Base-by-base conservation (phyloP, 345 rosid genomes). In the Punica granatum region DNA sequence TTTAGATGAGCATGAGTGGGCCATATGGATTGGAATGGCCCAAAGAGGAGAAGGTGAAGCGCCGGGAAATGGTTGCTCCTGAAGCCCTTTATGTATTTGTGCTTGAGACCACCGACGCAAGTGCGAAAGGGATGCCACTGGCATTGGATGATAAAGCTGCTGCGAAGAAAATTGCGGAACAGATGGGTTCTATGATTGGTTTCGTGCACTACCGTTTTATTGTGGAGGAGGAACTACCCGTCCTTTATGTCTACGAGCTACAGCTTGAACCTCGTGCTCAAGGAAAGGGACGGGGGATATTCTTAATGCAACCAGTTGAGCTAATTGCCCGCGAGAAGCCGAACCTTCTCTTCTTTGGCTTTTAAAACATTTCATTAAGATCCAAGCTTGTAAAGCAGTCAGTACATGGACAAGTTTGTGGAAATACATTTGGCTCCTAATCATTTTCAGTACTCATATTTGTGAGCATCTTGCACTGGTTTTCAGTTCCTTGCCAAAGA, bases 171-270 rank as follows among this genome's bases (percentile, higher is more conserved):
- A 56, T 15, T 60, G 58, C 43, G 41, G 31, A 66, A 73, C 68
- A 73, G 63, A 46, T 68, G 69, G 28, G 72, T 34, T 51, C 72
- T 83, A 43, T 64, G 65, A 90, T 82, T 70, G 99, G 97, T 25
- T 94, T 94, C 74, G 81, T 86, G 19, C 91, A 89, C 68, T 94
- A 77, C 59, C 89, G 95, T 25, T 91, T 94, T 75, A 81, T 88
- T 33, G 51, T 91, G 44, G 97, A 91, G 80, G 97, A 91, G 78
- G 92, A 88, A 43, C 70, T 89, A 36, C 91, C 92, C 4, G 95
- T 91, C 37, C 84, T 94, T 64, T 94, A 94, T 49, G 85, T 91
- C 36, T 94, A 94, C 66, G 99, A 94, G 72, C 67, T 91, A 58
- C 99, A 89, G 76, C 88, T 94, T 16, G 88, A 91, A 67, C 70